Evolutionary conservation across 768 basidiomycete species (phyloP).

Genomic region (Royoungia palumana): DNA sequence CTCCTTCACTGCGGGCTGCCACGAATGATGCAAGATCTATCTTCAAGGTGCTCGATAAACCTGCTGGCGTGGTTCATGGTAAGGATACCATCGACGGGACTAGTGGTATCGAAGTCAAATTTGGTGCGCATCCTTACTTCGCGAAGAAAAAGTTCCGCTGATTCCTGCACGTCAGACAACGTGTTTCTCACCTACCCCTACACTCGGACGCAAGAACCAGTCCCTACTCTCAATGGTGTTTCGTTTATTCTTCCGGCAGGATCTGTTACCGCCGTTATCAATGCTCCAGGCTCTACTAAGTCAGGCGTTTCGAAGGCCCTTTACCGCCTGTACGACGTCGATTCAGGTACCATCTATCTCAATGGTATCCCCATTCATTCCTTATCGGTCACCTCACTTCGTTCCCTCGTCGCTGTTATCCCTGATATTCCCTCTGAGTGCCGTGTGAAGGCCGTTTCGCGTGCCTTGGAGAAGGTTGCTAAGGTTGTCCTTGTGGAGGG

Average conservation of each 20-base stretch:
- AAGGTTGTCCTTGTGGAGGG: slow-evolving; percentile 28
- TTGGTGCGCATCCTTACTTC: slow-evolving; percentile 49
- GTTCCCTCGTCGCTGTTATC: slow-evolving; percentile 84
- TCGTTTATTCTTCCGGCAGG: slow-evolving; percentile 89
- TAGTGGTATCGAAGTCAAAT: slow-evolving; percentile 78
- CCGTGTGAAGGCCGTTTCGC: slow-evolving; percentile 24
- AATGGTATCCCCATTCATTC: slow-evolving; percentile 88
- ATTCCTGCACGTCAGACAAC: slow-evolving; percentile 49
- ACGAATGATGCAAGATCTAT: slow-evolving; percentile 78
- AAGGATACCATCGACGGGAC: slow-evolving; percentile 72
- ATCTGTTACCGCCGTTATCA: slow-evolving; percentile 86
- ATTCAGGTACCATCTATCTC: slow-evolving; percentile 74
- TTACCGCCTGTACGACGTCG: slow-evolving; percentile 89
- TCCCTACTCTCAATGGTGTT: slow-evolving; percentile 66
- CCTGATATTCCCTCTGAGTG: slow-evolving; percentile 62
- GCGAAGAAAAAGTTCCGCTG: neutral
- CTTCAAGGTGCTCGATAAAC: slow-evolving; percentile 74
- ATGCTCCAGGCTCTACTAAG: slow-evolving; percentile 78
- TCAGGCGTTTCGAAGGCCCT: slow-evolving; percentile 83
- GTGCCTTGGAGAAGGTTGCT: slow-evolving; percentile 22
- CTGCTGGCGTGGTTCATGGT: slow-evolving; percentile 81
- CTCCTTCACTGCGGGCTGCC: slow-evolving; percentile 60
- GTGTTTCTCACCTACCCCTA: slow-evolving; percentile 76
- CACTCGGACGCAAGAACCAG: slow-evolving; percentile 50
- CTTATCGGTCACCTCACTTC: slow-evolving; percentile 76